A percentile compares a stretch with the other conserved stretches of the same genome.
These are phyloP conservation scores for Fragaria nilgerrensis DNA, from an alignment of 306 rosid species.

Conservation along the genomic window DNA sequence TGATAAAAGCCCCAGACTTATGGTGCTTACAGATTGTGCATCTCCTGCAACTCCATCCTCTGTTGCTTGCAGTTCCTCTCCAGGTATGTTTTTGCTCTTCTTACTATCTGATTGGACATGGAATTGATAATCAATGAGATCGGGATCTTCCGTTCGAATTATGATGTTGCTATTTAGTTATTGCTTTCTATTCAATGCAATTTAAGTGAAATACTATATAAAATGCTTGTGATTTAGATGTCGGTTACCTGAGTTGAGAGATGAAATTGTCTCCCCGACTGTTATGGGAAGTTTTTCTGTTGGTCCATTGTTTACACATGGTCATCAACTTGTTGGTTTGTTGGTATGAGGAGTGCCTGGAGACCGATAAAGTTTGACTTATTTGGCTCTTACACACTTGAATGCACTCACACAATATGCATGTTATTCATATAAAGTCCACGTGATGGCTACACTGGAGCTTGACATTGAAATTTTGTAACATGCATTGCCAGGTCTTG, in stretches of 20 bases:
- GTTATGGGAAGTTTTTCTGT: not conserved
- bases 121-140: not conserved
- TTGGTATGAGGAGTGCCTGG: not conserved
- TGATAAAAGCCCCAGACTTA: conserved; percentile 68
- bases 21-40: conserved; percentile 65
- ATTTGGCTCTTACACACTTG: not conserved
- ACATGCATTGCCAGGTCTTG: not conserved
- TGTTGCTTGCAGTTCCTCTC: conserved; percentile 94
- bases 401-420: not conserved
- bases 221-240: not conserved
- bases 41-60: conserved; percentile 98
- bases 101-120: not conserved
- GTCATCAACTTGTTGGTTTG: not conserved
- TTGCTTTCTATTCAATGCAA: not conserved
- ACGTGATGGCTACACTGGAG: not conserved
- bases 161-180: not conserved
- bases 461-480: not conserved
- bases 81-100: conserved; percentile 48
- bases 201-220: not conserved
- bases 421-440: not conserved
- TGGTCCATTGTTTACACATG: not conserved
- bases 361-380: not conserved
- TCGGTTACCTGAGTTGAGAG: not conserved
- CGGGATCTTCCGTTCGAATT: not conserved
- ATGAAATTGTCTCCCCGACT: not conserved